phyloP scores from a whole-genome alignment of 163 green algal genomes.

The Coccomyxa subellipsoidea region DNA sequence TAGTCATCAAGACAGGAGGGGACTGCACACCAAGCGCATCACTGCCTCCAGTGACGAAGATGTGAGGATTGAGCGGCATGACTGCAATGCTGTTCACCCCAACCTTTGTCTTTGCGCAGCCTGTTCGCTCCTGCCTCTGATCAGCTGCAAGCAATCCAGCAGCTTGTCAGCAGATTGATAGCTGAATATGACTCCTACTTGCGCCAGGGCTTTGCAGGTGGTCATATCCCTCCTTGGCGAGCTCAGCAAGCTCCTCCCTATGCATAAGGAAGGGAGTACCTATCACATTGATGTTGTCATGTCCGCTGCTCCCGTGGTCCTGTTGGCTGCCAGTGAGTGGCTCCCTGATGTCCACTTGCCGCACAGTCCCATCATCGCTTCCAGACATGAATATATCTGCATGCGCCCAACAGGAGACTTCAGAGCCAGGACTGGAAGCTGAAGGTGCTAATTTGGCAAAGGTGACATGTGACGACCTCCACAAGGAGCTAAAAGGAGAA shows the following conservation, averaged over 20 bases:
- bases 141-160: conserved; percentile 28
- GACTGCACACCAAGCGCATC: conserved; percentile 34
- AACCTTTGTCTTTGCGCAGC: conserved; percentile 26
- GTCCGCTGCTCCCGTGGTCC: background rate
- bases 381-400: conserved; percentile 34
- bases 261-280: background rate
- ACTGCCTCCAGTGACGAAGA: conserved; percentile 41
- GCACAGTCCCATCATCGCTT: conserved; percentile 36
- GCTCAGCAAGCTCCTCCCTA: too few species aligned
- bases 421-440: too few species aligned
- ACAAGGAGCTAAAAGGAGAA: background rate
- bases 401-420: too few species aligned
- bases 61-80: conserved; percentile 27
- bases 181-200: too few species aligned
- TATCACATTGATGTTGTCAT: background rate
- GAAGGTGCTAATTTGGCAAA: too few species aligned
- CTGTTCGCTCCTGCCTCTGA: conserved; percentile 33
- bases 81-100: conserved; percentile 35
- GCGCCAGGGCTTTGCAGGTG: background rate
- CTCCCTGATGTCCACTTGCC: conserved; percentile 28
- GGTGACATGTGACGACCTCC: too few species aligned
- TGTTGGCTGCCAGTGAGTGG: background rate
- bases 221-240: too few species aligned
- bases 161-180: too few species aligned
- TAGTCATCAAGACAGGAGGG: background rate